Conservation (phyloP, 768 basidiomycete genomes). For the Lactarius hatsudake region DNA sequence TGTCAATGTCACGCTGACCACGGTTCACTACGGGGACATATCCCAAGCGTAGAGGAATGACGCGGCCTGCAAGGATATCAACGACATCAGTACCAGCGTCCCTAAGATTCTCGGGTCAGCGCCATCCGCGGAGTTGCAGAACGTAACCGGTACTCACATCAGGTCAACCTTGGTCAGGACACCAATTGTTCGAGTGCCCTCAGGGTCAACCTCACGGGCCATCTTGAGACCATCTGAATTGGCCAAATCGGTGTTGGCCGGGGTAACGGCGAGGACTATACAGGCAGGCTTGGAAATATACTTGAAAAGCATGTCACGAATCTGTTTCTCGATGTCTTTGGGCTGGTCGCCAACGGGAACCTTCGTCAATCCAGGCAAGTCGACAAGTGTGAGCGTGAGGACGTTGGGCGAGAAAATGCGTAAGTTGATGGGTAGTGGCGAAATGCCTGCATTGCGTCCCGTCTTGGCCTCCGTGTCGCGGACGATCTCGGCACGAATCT, state of each 20-base stretch:
- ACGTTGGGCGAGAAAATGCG: slow-evolving; percentile 98
- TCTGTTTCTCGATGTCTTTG: slow-evolving; percentile 95
- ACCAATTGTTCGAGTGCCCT: slow-evolving; percentile 95
- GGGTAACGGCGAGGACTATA: slow-evolving; percentile 95
- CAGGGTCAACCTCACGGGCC: slow-evolving; percentile 96
- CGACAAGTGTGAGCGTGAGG: slow-evolving; percentile 94
- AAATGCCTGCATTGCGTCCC: slow-evolving; percentile 97
- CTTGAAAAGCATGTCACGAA: slow-evolving; percentile 93
- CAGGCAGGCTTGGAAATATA: slow-evolving; percentile 96
- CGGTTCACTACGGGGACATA: slow-evolving; percentile 99
- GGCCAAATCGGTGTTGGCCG: slow-evolving; percentile 94
- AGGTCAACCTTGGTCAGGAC: slow-evolving; percentile 98
- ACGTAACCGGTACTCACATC: slow-evolving; percentile 57
- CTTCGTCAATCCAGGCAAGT: slow-evolving; percentile 93
- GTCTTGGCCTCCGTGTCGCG: slow-evolving; percentile 98
- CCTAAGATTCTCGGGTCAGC: slow-evolving; percentile 47
- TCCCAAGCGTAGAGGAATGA: slow-evolving; percentile 93
- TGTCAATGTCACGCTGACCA: slow-evolving; percentile 95
- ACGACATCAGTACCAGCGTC: slow-evolving; percentile 98
- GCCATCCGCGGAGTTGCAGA: slow-evolving; percentile 17
- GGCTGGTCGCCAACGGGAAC: slow-evolving; percentile 97
- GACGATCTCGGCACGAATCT: slow-evolving; percentile 95
- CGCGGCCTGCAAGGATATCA: slow-evolving; percentile 94
- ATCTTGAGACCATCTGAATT: slow-evolving; percentile 97
- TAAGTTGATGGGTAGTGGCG: slow-evolving; percentile 94